A percentile compares a stretch with the other conserved stretches of the same genome.
These are phyloP conservation scores for Geotrichum bryndzae DNA, from an alignment of 1,139 yeast species.

Conservation along the genomic window DNA sequence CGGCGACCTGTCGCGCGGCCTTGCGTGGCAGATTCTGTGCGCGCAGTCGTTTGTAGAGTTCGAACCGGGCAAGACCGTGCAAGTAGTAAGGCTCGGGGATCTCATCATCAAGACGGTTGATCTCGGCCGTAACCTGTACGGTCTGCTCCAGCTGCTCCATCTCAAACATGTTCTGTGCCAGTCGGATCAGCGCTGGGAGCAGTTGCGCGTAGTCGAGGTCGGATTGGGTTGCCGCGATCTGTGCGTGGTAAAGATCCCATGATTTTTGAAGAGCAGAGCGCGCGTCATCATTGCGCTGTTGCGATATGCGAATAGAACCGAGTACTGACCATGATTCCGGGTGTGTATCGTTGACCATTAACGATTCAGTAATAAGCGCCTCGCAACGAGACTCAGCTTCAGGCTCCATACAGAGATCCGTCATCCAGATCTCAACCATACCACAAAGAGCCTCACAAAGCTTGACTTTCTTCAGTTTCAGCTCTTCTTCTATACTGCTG, in stretches of 20 bases:
- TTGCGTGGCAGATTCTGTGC: slow-evolving; percentile 18
- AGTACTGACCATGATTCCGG: slow-evolving; percentile 80
- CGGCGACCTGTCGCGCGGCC: slow-evolving; percentile 30
- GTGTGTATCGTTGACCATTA: slow-evolving; percentile 52
- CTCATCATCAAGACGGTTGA: slow-evolving; percentile 76
- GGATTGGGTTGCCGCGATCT: slow-evolving; percentile 38
- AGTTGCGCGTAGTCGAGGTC: slow-evolving; percentile 28
- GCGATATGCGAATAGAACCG: slow-evolving; percentile 87
- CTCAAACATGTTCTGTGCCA: slow-evolving; percentile 56
- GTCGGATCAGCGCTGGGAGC: slow-evolving; percentile 66
- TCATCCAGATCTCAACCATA: slow-evolving; percentile 96
- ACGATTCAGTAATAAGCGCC: slow-evolving; percentile 57
- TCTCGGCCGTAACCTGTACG: slow-evolving; percentile 50
- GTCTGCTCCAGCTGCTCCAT: slow-evolving; percentile 65
- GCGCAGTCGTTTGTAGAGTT: slow-evolving; percentile 31
- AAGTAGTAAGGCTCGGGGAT: slow-evolving; percentile 73
- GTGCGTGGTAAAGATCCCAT: slow-evolving; percentile 63
- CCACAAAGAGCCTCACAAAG: slow-evolving; percentile 74
- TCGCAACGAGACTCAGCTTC: slow-evolving; percentile 83
- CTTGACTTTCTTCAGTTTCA: slow-evolving; percentile 43
- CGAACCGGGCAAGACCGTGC: slow-evolving; percentile 69
- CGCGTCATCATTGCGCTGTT: slow-evolving; percentile 72
- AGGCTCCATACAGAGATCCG: slow-evolving; percentile 76
- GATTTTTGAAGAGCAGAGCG: slow-evolving; percentile 58
- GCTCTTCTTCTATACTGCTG: slow-evolving; percentile 20